Evolutionary conservation across 129 eudicot species (phyloP).

Genomic region (carrot (Daucus carota)): DNA sequence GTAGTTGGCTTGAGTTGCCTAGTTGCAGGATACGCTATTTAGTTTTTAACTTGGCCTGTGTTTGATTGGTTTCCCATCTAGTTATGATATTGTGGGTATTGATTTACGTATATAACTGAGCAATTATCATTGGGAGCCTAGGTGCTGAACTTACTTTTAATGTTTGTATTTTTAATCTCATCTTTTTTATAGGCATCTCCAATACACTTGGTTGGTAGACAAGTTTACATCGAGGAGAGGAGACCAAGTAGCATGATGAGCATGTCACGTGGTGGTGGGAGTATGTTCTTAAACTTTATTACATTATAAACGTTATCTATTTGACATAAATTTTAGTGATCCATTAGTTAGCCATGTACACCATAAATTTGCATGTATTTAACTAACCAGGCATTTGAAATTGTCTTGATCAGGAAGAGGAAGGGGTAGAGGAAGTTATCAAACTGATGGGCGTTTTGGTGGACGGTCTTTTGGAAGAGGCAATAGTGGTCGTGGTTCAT

Average conservation of each 20-base stretch:
- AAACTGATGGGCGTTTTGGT: conserved; percentile 50
- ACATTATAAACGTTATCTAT: not conserved
- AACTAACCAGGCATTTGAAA: conserved; percentile 1
- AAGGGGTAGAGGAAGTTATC: conserved; percentile 64
- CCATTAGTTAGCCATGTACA: not conserved
- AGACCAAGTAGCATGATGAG: conserved; percentile 37
- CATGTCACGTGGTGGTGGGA: conserved; percentile 63
- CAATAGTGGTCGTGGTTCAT: conserved; percentile 40
- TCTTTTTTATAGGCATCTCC: conserved; percentile 62
- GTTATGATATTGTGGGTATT: not conserved
- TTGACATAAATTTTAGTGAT: not conserved
- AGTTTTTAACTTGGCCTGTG: not conserved
- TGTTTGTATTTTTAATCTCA: not conserved
- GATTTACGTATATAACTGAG: not conserved
- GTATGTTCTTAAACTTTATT: conserved; percentile 32
- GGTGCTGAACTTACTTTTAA: not conserved
- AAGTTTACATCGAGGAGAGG: conserved; percentile 80
- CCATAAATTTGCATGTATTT: not conserved
- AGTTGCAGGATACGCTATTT: not conserved
- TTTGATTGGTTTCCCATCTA: not conserved
- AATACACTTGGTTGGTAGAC: conserved; percentile 62
- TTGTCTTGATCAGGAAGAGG: conserved; percentile 58
- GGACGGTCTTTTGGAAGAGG: conserved; percentile 35
- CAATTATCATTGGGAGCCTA: no score
- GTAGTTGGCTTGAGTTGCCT: no score